Evolutionary conservation across 345 rosid species (phyloP).

Genomic region (Eutrema yunnanense): DNA sequence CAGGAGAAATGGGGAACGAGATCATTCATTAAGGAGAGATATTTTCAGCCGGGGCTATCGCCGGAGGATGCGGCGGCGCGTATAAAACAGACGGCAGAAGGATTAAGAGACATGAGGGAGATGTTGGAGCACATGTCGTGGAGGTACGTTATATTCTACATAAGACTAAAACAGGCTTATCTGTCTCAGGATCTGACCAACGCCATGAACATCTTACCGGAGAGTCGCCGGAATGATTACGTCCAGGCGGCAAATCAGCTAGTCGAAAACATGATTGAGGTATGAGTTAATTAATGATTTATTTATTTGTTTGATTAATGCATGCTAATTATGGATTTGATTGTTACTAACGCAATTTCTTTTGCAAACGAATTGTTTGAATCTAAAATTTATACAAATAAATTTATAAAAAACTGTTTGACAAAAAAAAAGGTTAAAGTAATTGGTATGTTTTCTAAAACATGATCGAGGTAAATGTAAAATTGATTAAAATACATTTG

Average conservation of each 20-base stretch:
- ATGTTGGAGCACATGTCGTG: constrained; percentile 92
- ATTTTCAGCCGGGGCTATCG: constrained; percentile 62
- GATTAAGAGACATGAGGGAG: constrained; percentile 65
- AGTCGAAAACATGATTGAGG: constrained; percentile 73
- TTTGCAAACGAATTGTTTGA: too few species aligned
- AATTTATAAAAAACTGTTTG: background rate
- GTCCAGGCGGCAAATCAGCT: constrained; percentile 67
- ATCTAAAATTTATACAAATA: too few species aligned
- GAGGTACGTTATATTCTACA: constrained; percentile 83
- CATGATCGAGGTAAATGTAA: background rate
- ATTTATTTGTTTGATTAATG: too few species aligned
- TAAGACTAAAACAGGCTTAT: constrained; percentile 64
- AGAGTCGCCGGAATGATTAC: constrained; percentile 46
- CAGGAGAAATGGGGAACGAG: constrained; percentile 78
- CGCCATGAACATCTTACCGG: constrained; percentile 58
- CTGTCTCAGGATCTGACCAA: constrained; percentile 74
- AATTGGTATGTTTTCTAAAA: background rate
- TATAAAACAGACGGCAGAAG: constrained; percentile 83
- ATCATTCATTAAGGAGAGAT: constrained; percentile 59
- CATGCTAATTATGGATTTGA: too few species aligned
- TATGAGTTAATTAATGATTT: constrained; percentile 10
- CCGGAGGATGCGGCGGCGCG: constrained; percentile 84
- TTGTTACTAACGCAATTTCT: too few species aligned
- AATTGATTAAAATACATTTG: background rate
- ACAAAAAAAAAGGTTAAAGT: background rate